phyloP scores from a whole-genome alignment of 495 filamentous ascomycete genomes.

The Hypoxylon perforatum region DNA sequence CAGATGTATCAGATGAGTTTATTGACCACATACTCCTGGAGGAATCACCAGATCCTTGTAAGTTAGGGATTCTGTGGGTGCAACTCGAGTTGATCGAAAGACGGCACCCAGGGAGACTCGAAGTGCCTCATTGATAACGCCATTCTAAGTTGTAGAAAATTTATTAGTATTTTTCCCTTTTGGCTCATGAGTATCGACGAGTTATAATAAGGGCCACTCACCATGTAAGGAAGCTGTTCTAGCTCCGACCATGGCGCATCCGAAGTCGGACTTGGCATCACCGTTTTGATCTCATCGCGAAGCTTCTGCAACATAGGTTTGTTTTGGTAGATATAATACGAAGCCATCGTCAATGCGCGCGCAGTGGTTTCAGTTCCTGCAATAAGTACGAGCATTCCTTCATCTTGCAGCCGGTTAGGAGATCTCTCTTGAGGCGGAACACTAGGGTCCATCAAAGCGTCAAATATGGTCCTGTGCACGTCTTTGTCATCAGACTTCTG shows the following conservation, averaged over 20 bases:
- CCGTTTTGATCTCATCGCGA: constrained; percentile 41
- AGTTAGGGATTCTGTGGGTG: not conserved
- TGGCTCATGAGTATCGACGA: not conserved
- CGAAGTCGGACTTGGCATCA: constrained; percentile 35
- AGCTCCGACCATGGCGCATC: constrained; percentile 52
- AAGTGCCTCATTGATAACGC: constrained; percentile 58
- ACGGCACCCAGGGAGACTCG: constrained; percentile 52
- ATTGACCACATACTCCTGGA: constrained; percentile 28
- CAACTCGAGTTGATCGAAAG: constrained; percentile 4
- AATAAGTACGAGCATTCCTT: constrained; percentile 51
- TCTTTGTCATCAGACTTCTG: not conserved
- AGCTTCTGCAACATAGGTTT: constrained; percentile 29
- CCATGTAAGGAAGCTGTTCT: constrained; percentile 63
- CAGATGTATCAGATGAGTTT: not conserved
- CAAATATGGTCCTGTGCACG: constrained; percentile 48
- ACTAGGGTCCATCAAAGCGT: constrained; percentile 48
- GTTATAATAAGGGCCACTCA: constrained; percentile 7
- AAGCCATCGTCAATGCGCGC: constrained; percentile 43
- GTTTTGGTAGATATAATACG: constrained; percentile 51
- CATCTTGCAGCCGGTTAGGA: constrained; percentile 49
- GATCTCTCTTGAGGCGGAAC: constrained; percentile 52
- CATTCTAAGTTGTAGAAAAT: constrained; percentile 44
- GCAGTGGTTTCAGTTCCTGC: constrained; percentile 59
- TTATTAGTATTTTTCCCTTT: not conserved
- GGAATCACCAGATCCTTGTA: constrained; percentile 42